Conservation (phyloP, 176 grass and related monocot genomes). For the Pontederia paniculata region DNA sequence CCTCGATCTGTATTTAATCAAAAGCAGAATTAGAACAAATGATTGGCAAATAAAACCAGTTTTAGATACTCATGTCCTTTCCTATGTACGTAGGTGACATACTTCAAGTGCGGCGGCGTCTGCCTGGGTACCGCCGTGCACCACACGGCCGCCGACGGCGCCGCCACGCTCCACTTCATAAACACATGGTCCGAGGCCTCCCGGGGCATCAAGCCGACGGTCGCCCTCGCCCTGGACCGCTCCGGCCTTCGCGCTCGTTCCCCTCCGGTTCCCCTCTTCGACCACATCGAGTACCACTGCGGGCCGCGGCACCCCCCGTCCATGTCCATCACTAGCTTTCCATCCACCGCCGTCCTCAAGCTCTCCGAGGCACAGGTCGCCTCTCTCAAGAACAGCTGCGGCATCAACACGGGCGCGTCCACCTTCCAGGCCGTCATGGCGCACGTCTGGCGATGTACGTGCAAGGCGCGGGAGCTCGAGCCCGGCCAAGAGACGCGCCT, state of each 20-base stretch:
- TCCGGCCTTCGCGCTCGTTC: not conserved
- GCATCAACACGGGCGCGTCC: not conserved
- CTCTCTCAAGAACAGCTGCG: conserved; percentile 4
- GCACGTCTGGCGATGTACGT: not conserved
- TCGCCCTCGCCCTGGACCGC: not conserved
- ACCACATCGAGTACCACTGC: conserved; percentile 3
- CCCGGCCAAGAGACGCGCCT: not conserved
- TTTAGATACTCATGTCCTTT: not conserved
- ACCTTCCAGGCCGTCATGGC: conserved; percentile 6
- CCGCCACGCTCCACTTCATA: not conserved
- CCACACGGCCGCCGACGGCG: conserved; percentile 3
- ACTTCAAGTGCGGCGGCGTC: conserved; percentile 8
- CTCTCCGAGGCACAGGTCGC: not conserved
- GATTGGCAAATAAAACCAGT: no score
- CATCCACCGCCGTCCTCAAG: not conserved
- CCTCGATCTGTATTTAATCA: no score
- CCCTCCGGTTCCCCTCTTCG: not conserved
- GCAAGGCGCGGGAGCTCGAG: not conserved
- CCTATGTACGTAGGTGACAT: not conserved
- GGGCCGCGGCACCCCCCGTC: no score
- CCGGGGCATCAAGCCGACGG: not conserved
- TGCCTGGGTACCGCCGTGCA: conserved; percentile 8
- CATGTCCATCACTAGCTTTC: no score
- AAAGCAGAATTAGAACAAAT: no score
- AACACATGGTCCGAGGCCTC: not conserved